These are phyloP conservation scores for Colletotrichum aenigma DNA, from an alignment of 2,329 filamentous ascomycete genomes.

Conservation along the genomic window DNA sequence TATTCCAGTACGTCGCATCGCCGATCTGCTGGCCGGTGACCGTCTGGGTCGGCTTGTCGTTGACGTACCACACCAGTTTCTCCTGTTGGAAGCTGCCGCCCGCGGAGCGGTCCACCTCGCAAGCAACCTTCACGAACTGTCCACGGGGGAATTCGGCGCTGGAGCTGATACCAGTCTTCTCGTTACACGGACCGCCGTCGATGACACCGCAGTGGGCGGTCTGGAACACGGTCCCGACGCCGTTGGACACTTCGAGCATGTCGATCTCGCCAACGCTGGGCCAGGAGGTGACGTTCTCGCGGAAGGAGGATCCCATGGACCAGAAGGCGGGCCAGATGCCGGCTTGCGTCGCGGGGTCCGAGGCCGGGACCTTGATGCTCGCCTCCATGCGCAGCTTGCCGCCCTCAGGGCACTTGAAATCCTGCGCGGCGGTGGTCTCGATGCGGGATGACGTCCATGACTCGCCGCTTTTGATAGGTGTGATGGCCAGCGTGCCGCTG, in stretches of 20 bases:
- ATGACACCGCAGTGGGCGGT: slow-evolving; percentile 46
- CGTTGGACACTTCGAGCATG: slow-evolving; percentile 48
- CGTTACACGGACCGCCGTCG: slow-evolving; percentile 44
- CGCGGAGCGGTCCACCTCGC: slow-evolving; percentile 35
- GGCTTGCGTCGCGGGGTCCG: slow-evolving; percentile 27
- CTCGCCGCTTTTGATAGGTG: slow-evolving; percentile 28
- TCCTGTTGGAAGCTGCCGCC: slow-evolving; percentile 30
- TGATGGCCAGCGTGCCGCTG: slow-evolving; percentile 21
- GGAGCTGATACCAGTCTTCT: slow-evolving; percentile 37
- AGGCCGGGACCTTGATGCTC: slow-evolving; percentile 38
- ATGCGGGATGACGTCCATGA: slow-evolving; percentile 50
- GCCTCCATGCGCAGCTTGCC: slow-evolving; percentile 42
- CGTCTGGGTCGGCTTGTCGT: slow-evolving; percentile 30
- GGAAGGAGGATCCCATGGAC: slow-evolving; percentile 43
- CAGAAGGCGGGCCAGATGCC: slow-evolving; percentile 55
- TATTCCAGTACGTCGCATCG: slow-evolving; percentile 31
- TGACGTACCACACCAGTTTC: slow-evolving; percentile 38
- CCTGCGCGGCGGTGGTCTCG: slow-evolving; percentile 37
- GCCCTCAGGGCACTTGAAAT: slow-evolving; percentile 37
- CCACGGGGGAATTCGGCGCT: slow-evolving; percentile 27
- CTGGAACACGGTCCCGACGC: slow-evolving; percentile 34
- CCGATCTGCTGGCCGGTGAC: slow-evolving; percentile 30
- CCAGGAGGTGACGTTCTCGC: slow-evolving; percentile 43
- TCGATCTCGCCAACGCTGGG: slow-evolving; percentile 48
- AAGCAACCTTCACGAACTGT: slow-evolving; percentile 35